phyloP scores from a whole-genome alignment of 768 basidiomycete genomes.

The Suillus bovinus region DNA sequence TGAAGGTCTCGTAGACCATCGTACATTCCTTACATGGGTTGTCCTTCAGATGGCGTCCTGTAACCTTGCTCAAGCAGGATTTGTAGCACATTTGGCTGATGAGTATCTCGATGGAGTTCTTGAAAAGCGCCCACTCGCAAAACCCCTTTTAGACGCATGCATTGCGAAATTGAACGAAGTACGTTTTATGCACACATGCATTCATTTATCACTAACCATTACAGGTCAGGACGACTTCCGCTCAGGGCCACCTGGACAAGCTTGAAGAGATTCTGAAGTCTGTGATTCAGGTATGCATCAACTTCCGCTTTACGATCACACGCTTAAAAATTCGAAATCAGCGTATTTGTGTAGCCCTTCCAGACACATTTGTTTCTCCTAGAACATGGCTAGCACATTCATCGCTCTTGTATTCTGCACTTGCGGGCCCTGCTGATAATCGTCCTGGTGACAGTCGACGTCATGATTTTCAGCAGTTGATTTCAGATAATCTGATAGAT shows the following conservation, averaged over 20 bases:
- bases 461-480: conserved; percentile 45
- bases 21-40: conserved; percentile 76
- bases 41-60: conserved; percentile 75
- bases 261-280: conserved; percentile 54
- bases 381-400: conserved; percentile 62
- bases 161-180: conserved; percentile 69
- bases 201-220: conserved; percentile 10
- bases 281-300: conserved; percentile 57
- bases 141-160: conserved; percentile 73
- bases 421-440: conserved; percentile 44
- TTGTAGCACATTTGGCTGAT: conserved; percentile 72
- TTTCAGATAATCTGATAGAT: conserved; percentile 64
- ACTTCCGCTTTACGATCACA: not conserved
- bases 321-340: conserved; percentile 29
- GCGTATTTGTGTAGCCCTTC: conserved; percentile 69
- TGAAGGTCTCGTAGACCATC: conserved; percentile 79
- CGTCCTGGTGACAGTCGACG: conserved; percentile 31
- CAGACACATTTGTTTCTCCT: conserved; percentile 77
- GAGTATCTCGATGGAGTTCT: conserved; percentile 78
- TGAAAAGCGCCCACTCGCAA: conserved; percentile 62
- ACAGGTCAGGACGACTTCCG: conserved; percentile 56
- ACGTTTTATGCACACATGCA: not conserved
- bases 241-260: conserved; percentile 54
- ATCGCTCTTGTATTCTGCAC: conserved; percentile 33
- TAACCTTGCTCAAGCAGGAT: conserved; percentile 81